Evolutionary conservation across 768 basidiomycete species (phyloP).

Genomic region (Arthromyces matolae): DNA sequence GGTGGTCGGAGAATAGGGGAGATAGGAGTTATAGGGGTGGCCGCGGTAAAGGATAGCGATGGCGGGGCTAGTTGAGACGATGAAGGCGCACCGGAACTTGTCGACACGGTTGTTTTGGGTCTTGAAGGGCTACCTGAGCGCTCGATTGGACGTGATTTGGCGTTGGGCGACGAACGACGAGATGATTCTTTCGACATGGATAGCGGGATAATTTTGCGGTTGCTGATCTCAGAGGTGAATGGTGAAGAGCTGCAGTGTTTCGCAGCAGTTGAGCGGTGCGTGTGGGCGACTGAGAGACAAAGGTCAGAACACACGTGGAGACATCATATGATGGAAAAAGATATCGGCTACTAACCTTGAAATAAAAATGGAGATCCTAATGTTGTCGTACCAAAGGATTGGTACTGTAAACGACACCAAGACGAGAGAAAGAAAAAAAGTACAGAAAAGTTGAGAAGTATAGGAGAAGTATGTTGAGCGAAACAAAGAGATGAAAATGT

Average conservation of each 20-base stretch:
- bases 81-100: conserved; percentile 23
- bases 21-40: conserved; percentile 40
- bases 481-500: conserved; percentile 15
- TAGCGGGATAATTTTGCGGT: conserved; percentile 13
- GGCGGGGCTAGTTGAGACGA: conserved; percentile 35
- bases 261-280: conserved; percentile 32
- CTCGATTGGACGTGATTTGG: conserved; percentile 19
- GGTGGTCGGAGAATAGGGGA: conserved; percentile 24
- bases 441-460: conserved; percentile 27
- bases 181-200: conserved; percentile 16
- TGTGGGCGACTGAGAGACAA: conserved; percentile 26
- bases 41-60: conserved; percentile 33
- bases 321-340: conserved; percentile 1
- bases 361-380: conserved; percentile 39
- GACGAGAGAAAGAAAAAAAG: conserved; percentile 19
- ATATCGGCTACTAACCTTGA: conserved; percentile 26
- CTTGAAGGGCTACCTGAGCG: conserved; percentile 20
- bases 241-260: conserved; percentile 19
- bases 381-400: conserved; percentile 21
- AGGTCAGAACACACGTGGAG: conserved; percentile 15
- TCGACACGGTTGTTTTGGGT: conserved; percentile 22
- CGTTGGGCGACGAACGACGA: conserved; percentile 10
- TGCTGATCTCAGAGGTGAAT: conserved; percentile 13
- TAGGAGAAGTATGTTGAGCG: conserved; percentile 22
- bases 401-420: conserved; percentile 21